Conservation (phyloP, 2,329 filamentous ascomycete species). For the Ophiocordyceps camponoti-saundersi region DNA sequence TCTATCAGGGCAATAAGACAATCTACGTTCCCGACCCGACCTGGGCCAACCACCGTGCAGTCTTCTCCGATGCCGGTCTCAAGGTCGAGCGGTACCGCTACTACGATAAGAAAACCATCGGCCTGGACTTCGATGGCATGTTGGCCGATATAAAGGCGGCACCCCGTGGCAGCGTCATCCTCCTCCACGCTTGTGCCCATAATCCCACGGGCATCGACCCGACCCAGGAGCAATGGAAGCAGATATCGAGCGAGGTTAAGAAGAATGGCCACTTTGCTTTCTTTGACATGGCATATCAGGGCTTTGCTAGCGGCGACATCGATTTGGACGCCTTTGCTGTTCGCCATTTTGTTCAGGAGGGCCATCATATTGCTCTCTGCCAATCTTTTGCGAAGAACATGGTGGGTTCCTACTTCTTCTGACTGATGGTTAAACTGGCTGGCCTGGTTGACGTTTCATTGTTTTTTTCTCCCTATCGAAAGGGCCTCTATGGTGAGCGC, state of each 20-base stretch:
- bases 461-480: neutral
- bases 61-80: slow-evolving; percentile 87
- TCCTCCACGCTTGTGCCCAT: slow-evolving; percentile 94
- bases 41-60: slow-evolving; percentile 95
- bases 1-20: slow-evolving; percentile 81
- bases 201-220: slow-evolving; percentile 97
- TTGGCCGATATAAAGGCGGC: slow-evolving; percentile 78
- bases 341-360: slow-evolving; percentile 82
- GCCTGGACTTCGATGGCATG: slow-evolving; percentile 92
- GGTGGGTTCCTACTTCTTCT: slow-evolving; percentile 29
- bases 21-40: slow-evolving; percentile 94
- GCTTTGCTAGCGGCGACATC: slow-evolving; percentile 85
- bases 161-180: slow-evolving; percentile 71
- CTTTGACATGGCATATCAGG: slow-evolving; percentile 99
- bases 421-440: neutral
- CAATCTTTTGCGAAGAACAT: slow-evolving; percentile 99
- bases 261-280: slow-evolving; percentile 78
- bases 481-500: slow-evolving; percentile 96
- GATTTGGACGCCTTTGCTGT: slow-evolving; percentile 88
- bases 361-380: slow-evolving; percentile 72
- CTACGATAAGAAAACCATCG: slow-evolving; percentile 98
- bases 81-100: slow-evolving; percentile 92
- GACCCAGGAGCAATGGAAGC: slow-evolving; percentile 76
- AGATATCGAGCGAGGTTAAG: slow-evolving; percentile 80
- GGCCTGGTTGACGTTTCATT: neutral